phyloP scores from a whole-genome alignment of 495 filamentous ascomycete genomes.

The Letharia columbiana region DNA sequence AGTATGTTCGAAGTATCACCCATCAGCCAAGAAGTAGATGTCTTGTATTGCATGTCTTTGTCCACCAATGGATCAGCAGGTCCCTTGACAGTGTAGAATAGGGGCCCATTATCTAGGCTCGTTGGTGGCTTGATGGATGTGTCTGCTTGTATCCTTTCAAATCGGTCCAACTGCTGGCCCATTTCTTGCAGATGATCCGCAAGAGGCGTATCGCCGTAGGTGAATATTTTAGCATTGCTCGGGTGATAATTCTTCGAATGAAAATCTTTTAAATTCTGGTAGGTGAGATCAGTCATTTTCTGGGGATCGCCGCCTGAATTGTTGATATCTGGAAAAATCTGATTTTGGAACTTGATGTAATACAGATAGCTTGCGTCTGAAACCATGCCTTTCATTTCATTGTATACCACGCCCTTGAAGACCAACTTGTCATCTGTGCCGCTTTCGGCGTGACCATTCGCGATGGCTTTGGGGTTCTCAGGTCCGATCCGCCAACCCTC shows the following conservation, averaged over 20 bases:
- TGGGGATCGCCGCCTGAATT: slow-evolving; percentile 94
- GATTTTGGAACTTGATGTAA: slow-evolving; percentile 88
- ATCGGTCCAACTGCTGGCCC: slow-evolving; percentile 58
- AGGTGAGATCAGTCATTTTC: slow-evolving; percentile 90
- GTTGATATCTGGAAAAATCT: slow-evolving; percentile 85
- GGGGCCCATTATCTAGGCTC: slow-evolving; percentile 56
- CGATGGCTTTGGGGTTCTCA: slow-evolving; percentile 60
- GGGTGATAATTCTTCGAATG: slow-evolving; percentile 91
- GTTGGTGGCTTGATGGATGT: slow-evolving; percentile 67
- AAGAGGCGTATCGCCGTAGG: slow-evolving; percentile 89
- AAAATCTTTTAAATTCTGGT: slow-evolving; percentile 75
- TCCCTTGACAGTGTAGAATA: slow-evolving; percentile 61
- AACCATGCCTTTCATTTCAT: slow-evolving; percentile 99
- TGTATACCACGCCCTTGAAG: slow-evolving; percentile 98
- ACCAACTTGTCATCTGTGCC: slow-evolving; percentile 53
- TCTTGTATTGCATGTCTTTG: slow-evolving; percentile 81
- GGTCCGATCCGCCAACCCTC: slow-evolving; percentile 96
- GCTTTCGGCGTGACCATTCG: slow-evolving; percentile 35
- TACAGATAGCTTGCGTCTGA: slow-evolving; percentile 94
- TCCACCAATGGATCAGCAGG: slow-evolving; percentile 85
- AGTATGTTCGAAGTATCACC: slow-evolving; percentile 71
- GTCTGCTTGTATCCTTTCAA: slow-evolving; percentile 60
- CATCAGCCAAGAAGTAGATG: slow-evolving; percentile 85
- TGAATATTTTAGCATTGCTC: slow-evolving; percentile 89
- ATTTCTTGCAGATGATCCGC: slow-evolving; percentile 70